Evolutionary conservation across 768 basidiomycete genomes (phyloP).

Genomic region (Cyathus striatus): DNA sequence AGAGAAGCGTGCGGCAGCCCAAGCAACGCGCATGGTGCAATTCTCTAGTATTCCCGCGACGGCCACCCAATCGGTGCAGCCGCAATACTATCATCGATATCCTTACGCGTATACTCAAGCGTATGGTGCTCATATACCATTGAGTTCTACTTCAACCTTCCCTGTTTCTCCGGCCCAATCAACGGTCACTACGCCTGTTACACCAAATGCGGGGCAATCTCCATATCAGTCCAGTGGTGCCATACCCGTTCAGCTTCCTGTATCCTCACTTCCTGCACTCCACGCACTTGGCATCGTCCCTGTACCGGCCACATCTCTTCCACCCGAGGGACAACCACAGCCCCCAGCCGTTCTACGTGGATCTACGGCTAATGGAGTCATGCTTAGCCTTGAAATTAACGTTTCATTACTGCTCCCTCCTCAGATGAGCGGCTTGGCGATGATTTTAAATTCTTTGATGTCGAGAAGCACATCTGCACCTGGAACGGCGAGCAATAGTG

Average conservation of each 20-base stretch:
- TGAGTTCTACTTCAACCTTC: slow-evolving; percentile 23
- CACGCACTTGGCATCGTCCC: slow-evolving; percentile 73
- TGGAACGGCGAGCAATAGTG: background rate
- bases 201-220: slow-evolving; percentile 23
- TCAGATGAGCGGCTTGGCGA: slow-evolving; percentile 75
- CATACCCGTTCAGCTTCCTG: slow-evolving; percentile 69
- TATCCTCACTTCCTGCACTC: slow-evolving; percentile 58
- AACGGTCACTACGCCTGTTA: slow-evolving; percentile 15
- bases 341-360: slow-evolving; percentile 76
- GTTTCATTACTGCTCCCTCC: slow-evolving; percentile 64
- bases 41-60: slow-evolving; percentile 25
- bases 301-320: slow-evolving; percentile 50
- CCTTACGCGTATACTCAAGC: slow-evolving; percentile 62
- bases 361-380: slow-evolving; percentile 64
- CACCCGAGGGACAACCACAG: slow-evolving; percentile 50
- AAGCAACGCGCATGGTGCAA: slow-evolving; percentile 38
- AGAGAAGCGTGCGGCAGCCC: slow-evolving; percentile 52
- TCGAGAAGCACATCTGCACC: slow-evolving; percentile 41
- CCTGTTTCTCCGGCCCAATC: slow-evolving; percentile 21
- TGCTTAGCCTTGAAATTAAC: slow-evolving; percentile 76
- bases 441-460: slow-evolving; percentile 69
- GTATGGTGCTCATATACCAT: slow-evolving; percentile 31
- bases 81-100: slow-evolving; percentile 62
- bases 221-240: slow-evolving; percentile 34
- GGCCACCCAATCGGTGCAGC: slow-evolving; percentile 26